These are phyloP conservation scores for Geotrichum phurueaensis DNA, from an alignment of 1,139 yeast genomes.

Conservation along the genomic window DNA sequence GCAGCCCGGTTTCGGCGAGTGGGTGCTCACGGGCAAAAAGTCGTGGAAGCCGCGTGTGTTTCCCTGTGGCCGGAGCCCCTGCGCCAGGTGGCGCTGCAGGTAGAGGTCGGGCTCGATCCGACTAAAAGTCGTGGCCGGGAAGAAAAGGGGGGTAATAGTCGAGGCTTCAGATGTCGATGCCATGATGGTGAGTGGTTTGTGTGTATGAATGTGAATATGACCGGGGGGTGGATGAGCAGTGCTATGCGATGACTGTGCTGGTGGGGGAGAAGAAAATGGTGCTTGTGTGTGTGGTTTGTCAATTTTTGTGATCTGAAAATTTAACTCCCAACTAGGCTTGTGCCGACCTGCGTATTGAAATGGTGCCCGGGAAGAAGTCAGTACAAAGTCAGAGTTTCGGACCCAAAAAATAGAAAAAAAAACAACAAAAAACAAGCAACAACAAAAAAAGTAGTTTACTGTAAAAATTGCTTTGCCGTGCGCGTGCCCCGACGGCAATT, in stretches of 20 bases:
- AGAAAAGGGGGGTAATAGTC: constrained; percentile 40
- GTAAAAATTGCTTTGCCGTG: too few species aligned
- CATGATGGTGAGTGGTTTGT: background rate
- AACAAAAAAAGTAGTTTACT: too few species aligned
- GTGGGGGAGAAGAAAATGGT: background rate
- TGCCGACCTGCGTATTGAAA: background rate
- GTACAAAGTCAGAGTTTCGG: background rate
- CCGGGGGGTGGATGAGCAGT: background rate
- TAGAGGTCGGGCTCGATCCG: constrained; percentile 82
- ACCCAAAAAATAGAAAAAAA: background rate
- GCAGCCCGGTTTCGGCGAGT: constrained; percentile 19
- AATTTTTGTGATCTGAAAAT: background rate
- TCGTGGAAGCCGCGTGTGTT: constrained; percentile 59
- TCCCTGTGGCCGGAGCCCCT: constrained; percentile 56
- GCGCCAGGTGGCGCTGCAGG: constrained; percentile 71
- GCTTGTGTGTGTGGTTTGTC: background rate
- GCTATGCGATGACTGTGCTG: background rate
- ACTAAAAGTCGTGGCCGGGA: constrained; percentile 78
- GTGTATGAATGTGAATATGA: background rate
- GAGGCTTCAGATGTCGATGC: background rate
- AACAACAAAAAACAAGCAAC: background rate
- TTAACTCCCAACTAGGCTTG: background rate
- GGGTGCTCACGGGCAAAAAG: constrained; percentile 53
- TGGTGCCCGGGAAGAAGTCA: too few species aligned
- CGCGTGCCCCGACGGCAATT: too few species aligned